A percentile compares a stretch with the other conserved stretches of the same genome.
Conservation (phyloP, 805 yeast genomes). For the Wickerhamomyces tratensis region DNA sequence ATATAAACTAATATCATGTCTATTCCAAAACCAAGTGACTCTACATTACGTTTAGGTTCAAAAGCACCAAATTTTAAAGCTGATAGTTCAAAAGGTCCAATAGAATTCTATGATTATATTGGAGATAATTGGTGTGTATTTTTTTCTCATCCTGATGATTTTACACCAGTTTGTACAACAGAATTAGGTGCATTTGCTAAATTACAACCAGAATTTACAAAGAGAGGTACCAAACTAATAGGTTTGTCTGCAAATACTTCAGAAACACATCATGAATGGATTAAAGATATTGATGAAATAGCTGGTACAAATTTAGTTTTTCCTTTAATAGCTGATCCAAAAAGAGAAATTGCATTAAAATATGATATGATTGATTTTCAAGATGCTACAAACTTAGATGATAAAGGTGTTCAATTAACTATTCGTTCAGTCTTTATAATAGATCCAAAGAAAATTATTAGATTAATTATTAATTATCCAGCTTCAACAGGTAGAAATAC, state of each 20-base stretch:
- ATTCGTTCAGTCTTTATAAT: conserved; percentile 65
- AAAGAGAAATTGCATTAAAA: conserved; percentile 46
- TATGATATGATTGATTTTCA: conserved; percentile 68
- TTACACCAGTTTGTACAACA: conserved; percentile 74
- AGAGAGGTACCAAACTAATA: conserved; percentile 55
- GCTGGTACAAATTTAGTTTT: conserved; percentile 47
- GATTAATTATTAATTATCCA: conserved; percentile 59
- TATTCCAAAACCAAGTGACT: conserved; percentile 28
- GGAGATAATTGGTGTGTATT: conserved; percentile 57
- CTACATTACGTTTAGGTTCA: conserved; percentile 42
- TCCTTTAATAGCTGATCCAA: conserved; percentile 63
- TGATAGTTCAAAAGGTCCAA: conserved; percentile 52
- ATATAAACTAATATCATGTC: conserved; percentile 25
- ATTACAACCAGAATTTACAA: conserved; percentile 57
- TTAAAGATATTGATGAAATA: conserved; percentile 61
- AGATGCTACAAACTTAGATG: conserved; percentile 58
- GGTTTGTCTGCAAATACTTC: conserved; percentile 60
- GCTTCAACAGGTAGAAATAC: conserved; percentile 72
- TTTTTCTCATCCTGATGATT: conserved; percentile 72
- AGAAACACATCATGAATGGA: conserved; percentile 57
- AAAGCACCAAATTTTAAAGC: conserved; percentile 61
- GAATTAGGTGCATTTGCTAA: conserved; percentile 71
- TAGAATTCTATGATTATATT: conserved; percentile 53
- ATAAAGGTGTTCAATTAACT: conserved; percentile 56
- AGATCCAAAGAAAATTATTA: conserved; percentile 55